Evolutionary conservation across 2,329 filamentous ascomycete species (phyloP), one percentile per base, ranked within the genome.

Genomic region (Hysterium pulicare): DNA sequence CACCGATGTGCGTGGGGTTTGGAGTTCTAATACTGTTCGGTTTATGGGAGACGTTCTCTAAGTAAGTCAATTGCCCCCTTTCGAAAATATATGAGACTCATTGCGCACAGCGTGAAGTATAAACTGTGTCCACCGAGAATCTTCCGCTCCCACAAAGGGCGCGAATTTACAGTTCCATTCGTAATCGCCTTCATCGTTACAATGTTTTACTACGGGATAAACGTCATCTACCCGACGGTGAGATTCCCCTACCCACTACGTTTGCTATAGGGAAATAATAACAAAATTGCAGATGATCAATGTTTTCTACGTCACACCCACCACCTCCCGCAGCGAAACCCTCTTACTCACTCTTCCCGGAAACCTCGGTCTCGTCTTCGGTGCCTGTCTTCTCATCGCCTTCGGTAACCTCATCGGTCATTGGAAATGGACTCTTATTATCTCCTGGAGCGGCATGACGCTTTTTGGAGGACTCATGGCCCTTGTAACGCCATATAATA

Each of bases 141-240:
- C 46, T 77, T 77, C 55, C 63, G 66, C 5, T 59, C 64, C n/a
- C 66, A 68, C 4, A 56, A 63, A 19, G 74, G 74, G 3, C 62
- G 74, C 16, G 71, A 74, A 35, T 70, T 77, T 26, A 75, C 73
- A 0, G 73, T 71, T 0, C 73, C 73, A 0, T 71, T 69, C 38
- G 62, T 76, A 20, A 68, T 70, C 4, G 61, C 69, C 0, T 69
- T 67, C 32, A 69, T 77, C 40, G 65, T 76, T 23, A 76, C 71
- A 41, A 77, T 77, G 73, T 76, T 75, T 54, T 77, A 76, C 57
- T 76, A 76, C 54, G 68, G 67, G 16, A 68, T 66, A 33, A 72
- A 69, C 47, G 69, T 75, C 37, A 59, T 75, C 20, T 75, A 66
- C 53, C 71, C 36, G 32, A 40, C 24, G 5, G n/a, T n/a, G n/a